These are phyloP conservation scores for Nicotiana obtusifolia DNA, from an alignment of 257 asterid genomes.

Conservation along the genomic window DNA sequence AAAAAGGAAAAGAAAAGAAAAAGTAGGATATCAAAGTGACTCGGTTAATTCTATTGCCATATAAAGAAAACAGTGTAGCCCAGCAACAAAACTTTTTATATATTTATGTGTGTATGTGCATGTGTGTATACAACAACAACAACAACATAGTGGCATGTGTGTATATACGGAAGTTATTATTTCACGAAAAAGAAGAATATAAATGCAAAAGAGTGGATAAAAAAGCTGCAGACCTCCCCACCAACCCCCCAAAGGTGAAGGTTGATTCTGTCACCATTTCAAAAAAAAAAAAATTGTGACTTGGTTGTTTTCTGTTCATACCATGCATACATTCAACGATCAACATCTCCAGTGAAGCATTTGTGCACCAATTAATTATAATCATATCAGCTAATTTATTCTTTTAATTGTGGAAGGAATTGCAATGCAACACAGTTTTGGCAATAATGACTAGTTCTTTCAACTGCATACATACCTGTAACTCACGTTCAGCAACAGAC, in stretches of 20 bases:
- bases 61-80: not conserved
- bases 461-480: slow-evolving; percentile 42
- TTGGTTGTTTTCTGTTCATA: not conserved
- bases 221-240: no score
- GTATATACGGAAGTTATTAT: no score
- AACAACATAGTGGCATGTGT: no score
- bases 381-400: not conserved
- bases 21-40: not conserved
- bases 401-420: not conserved
- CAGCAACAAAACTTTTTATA: no score
- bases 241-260: no score
- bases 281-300: not conserved
- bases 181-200: no score
- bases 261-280: no score
- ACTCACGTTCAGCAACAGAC: slow-evolving; percentile 78
- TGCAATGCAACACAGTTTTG: slow-evolving; percentile 7
- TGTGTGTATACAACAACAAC: no score
- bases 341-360: not conserved
- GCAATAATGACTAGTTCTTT: not conserved
- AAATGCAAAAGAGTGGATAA: no score
- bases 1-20: not conserved
- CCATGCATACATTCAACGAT: not conserved
- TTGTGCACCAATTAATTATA: not conserved
- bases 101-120: no score
- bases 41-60: not conserved